Percentiles rank a stretch among this genome's conserved stretches.
Evolutionary conservation across 1,284 basidiomycete genomes (phyloP).

Genomic region (Cryptococcus sp.): DNA sequence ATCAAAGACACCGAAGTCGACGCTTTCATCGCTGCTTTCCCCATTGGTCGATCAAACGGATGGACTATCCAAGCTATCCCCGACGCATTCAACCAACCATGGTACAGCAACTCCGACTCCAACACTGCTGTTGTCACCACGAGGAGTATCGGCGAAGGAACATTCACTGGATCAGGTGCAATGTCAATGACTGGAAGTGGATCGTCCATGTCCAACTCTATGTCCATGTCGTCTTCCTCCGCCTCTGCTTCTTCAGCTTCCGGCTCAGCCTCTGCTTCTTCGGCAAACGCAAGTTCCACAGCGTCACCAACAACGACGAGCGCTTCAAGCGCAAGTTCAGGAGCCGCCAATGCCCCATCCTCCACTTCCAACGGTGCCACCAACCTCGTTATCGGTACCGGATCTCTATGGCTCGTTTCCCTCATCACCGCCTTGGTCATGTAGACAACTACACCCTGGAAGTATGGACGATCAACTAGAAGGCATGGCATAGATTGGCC

Average conservation of each 20-base stretch:
- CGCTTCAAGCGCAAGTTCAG: conserved; percentile 2
- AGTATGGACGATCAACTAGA: no score
- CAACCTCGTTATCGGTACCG: conserved; percentile 6
- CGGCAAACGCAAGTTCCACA: conserved; percentile 6
- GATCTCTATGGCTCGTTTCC: conserved; percentile 1
- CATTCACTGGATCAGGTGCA: background rate
- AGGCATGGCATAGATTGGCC: no score
- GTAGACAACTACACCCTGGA: no score
- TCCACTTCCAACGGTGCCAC: conserved; percentile 2
- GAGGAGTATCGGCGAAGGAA: conserved; percentile 18
- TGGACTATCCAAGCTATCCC: conserved; percentile 40
- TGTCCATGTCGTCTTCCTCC: conserved; percentile 6
- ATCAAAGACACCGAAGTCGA: conserved; percentile 28
- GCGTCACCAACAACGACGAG: conserved; percentile 1
- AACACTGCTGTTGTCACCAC: conserved; percentile 26
- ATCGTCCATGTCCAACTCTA: conserved; percentile 7
- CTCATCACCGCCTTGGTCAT: conserved; percentile 1
- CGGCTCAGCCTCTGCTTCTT: conserved; percentile 4
- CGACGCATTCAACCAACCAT: conserved; percentile 34
- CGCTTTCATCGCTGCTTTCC: conserved; percentile 36
- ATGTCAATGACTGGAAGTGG: background rate
- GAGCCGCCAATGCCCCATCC: background rate
- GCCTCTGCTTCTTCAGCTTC: background rate
- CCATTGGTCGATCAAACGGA: conserved; percentile 28
- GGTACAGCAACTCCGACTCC: conserved; percentile 37